Base-by-base conservation (phyloP, 2,329 filamentous ascomycete genomes). In the Botrytis medusae region DNA sequence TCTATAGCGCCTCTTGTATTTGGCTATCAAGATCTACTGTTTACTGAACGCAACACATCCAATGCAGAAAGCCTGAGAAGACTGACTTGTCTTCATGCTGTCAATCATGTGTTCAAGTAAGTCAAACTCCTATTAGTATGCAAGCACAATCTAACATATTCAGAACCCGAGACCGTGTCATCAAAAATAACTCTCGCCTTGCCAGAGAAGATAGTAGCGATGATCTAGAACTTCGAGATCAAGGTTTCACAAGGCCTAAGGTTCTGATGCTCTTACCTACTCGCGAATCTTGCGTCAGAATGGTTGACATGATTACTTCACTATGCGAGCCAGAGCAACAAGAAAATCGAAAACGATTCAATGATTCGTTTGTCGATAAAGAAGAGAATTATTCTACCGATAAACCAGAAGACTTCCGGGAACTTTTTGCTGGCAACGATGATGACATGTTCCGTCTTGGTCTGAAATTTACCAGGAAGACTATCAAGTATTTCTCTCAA, bases 391-490 rank as follows among this genome's bases (percentile, higher is more conserved):
- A 94, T 77, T 89, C 91, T 40, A 85, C 88, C 14, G 90, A 93
- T 80, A 93, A 94, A 80, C 92, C 96, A 0, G 91, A 91, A 4
- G 96, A 98, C 81, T 98, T 97, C 83, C 87, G 88, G 37, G 93
- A 97, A 73, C 87, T 98, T 0, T 99, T 99, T 80, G 91, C 91
- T 75, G 96, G 96, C 74, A 98, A 98, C 81, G 94, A 97, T 81
- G 96, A 98, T 81, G 96, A 99, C 83, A 96, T 97, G 88, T 99
- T 98, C 84, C 90, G 95, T 4, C 85, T 98, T 2, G 96, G 95
- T n/a, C 83, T 99, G 80, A 99, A 98, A 83, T 97, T 99, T 81
- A 98, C 96, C 0, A 90, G 96, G 75, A 98, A 98, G 83, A 97
- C 94, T 0, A 87, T 98, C 80, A 98, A 98, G 82, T 96, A 93